Evolutionary conservation across 140 eudicot genomes (phyloP).

Genomic region (Eryngium alpinum): DNA sequence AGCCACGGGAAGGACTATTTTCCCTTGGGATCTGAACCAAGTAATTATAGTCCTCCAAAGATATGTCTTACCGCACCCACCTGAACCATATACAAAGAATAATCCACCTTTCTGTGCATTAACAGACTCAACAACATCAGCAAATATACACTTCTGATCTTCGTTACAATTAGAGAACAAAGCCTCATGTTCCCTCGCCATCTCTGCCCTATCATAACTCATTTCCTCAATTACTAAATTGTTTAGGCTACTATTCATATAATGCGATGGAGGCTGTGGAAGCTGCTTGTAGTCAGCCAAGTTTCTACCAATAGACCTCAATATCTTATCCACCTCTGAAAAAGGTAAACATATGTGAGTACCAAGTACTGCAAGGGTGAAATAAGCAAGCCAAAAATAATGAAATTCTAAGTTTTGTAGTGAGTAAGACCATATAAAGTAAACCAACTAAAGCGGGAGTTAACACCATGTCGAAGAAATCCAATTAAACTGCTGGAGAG

Average conservation of each 20-base stretch:
- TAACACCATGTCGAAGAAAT: too few species aligned
- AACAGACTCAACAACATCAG: background rate
- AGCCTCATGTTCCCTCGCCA: background rate
- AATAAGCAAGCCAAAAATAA: too few species aligned
- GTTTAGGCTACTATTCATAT: background rate
- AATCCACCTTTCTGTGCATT: background rate
- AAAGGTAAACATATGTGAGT: too few species aligned
- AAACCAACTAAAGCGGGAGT: too few species aligned
- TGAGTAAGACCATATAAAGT: too few species aligned
- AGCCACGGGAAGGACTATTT: background rate
- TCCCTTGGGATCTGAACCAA: background rate
- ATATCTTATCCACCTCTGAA: background rate
- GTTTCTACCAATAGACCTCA: background rate
- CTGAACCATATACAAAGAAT: background rate
- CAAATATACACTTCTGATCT: background rate
- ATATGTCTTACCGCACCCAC: background rate
- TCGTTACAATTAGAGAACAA: background rate
- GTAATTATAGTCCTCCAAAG: background rate
- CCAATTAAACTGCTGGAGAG: too few species aligned
- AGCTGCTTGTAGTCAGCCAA: background rate
- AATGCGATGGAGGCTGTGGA: background rate
- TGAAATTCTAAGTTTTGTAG: too few species aligned
- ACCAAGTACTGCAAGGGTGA: too few species aligned
- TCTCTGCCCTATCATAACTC: background rate
- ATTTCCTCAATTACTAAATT: background rate